Base-by-base conservation (phyloP, 1,284 basidiomycete species). In the Stereum hirsutum region DNA sequence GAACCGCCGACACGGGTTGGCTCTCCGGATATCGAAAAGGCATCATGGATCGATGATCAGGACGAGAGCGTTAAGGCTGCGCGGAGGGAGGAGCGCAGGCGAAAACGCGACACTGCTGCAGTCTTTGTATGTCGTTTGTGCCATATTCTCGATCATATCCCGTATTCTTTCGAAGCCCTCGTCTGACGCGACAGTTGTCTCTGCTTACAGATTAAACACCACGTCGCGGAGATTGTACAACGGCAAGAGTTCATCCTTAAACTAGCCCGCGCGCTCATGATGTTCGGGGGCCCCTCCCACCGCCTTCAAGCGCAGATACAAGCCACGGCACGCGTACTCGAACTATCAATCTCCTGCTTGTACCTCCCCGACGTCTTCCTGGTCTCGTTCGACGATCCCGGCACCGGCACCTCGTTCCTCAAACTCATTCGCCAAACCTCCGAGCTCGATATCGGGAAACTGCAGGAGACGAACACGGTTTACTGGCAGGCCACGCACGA, bases 401-500 rank as follows among this genome's bases (percentile, higher is more conserved):
- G 79, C 2, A 93, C 90, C 2, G 85, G 89, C 51, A 95, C 91
- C 4, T 87, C 82, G 52, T 85, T 85, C 56, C 81, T 92, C 55
- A 90, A 89, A 65, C 77, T 91, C 61, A 84, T 90, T 52, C 78
- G 85, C 48, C 89, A 91, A 62, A 68, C 74, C 19, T 80, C 78
- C 42, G 72, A 79, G 6, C 68, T 92, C 38, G 83, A 91, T 57
- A 69, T 92, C 14, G 80, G 77, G 36, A 91, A 91, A 60, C 70
- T 91, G 8, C 75, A 81, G 6, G 78, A 83, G 42, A 83, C 84
- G 31, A 85, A 92, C 59, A 62, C 69, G 45, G 63, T 92, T 33
- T 93, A 90, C 59, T 93, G 88, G 86, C 80, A 80, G 72, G 86
- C 93, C 50, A 90, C 93, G 27, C 88, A 93, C 57, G 91, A 95